phyloP scores from a whole-genome alignment of 768 basidiomycete genomes.

The Podaxis mareebaensis region DNA sequence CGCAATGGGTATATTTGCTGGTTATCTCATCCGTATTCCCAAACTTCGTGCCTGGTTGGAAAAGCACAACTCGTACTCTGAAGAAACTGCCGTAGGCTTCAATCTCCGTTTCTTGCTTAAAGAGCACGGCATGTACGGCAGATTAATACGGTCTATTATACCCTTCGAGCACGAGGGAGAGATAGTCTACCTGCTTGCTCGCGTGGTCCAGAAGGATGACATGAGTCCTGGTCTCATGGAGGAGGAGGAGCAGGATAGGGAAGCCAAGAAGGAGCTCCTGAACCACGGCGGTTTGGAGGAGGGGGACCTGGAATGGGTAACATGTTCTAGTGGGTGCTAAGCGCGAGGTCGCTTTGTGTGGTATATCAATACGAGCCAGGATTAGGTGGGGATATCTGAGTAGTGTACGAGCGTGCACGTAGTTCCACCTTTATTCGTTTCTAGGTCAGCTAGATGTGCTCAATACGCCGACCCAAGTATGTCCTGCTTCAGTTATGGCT shows the following conservation, averaged over 20 bases:
- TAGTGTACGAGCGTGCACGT: no score
- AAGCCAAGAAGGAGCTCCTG: background rate
- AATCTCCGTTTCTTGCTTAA: background rate
- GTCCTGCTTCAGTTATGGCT: no score
- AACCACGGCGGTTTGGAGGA: background rate
- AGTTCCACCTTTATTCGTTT: no score
- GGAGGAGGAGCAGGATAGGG: background rate
- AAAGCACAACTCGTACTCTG: background rate
- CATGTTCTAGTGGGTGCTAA: background rate
- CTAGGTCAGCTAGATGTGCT: no score
- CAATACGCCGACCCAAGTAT: no score
- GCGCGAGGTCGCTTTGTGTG: no score
- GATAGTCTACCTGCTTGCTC: background rate
- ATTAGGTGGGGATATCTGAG: no score
- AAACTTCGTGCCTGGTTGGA: background rate
- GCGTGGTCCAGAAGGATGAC: background rate
- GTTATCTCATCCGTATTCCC: background rate
- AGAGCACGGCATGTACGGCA: background rate
- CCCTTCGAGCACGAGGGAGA: background rate
- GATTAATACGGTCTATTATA: background rate
- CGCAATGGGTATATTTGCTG: background rate
- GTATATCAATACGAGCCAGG: no score
- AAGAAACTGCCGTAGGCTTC: background rate
- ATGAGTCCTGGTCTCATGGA: background rate
- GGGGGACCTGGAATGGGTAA: background rate